phyloP scores from a whole-genome alignment of 164 flowering plant genomes.

The Dillenia turbinata region DNA sequence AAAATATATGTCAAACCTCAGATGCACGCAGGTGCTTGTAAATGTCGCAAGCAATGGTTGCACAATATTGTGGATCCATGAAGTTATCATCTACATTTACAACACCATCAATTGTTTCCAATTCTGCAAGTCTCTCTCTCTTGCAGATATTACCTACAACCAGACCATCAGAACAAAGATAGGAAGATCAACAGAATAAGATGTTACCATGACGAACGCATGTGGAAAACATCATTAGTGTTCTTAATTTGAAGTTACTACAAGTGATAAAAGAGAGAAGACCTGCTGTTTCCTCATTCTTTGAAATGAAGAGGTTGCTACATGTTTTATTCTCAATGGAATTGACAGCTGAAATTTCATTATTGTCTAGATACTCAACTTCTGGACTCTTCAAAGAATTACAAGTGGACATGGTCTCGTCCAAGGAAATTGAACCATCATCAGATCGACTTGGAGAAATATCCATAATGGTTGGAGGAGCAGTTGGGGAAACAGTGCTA shows the following conservation, averaged over 20 bases:
- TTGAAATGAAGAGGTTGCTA: conserved; percentile 62
- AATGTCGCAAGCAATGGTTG: conserved; percentile 84
- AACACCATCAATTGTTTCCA: conserved; percentile 36
- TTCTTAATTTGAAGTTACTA: no score
- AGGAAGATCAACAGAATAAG: not conserved
- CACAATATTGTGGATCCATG: conserved; percentile 82
- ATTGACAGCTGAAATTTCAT: conserved; percentile 42
- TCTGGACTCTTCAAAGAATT: conserved; percentile 91
- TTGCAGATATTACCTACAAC: conserved; percentile 45
- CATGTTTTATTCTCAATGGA: conserved; percentile 63
- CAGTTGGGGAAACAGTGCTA: conserved; percentile 16
- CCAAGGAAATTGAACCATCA: conserved; percentile 69
- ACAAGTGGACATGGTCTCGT: conserved; percentile 86
- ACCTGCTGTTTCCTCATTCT: conserved; percentile 48
- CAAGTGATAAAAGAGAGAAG: not conserved
- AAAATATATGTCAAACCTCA: conserved; percentile 46
- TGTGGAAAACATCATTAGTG: not conserved
- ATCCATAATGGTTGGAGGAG: conserved; percentile 25
- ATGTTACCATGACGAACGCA: not conserved
- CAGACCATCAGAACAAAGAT: conserved; percentile 1
- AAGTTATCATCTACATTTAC: conserved; percentile 48
- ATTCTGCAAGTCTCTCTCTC: conserved; percentile 41
- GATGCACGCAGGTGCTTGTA: conserved; percentile 83
- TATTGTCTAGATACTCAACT: conserved; percentile 75
- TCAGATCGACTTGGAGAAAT: conserved; percentile 59